phyloP scores from a whole-genome alignment of 148 eudicot genomes.

The Linanthus parryae region DNA sequence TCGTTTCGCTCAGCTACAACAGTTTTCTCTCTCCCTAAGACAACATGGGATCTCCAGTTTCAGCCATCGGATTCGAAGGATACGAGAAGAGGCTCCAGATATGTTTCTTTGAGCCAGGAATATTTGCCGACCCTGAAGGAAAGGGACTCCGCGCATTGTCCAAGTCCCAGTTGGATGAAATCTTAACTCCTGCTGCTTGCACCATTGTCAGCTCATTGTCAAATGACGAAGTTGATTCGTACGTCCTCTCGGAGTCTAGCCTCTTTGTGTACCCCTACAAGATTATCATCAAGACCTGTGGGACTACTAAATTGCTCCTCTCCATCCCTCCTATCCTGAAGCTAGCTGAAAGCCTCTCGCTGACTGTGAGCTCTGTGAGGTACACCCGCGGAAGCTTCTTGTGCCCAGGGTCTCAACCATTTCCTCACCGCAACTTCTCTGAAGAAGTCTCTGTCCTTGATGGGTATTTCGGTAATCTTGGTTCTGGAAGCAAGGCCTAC shows the following conservation, averaged over 20 bases:
- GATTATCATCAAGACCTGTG: conserved; percentile 31
- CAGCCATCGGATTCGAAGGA: conserved; percentile 38
- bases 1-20: conserved; percentile 5
- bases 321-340: conserved; percentile 24
- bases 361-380: conserved; percentile 23
- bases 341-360: conserved; percentile 18
- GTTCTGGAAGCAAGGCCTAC: conserved; percentile 19
- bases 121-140: conserved; percentile 30
- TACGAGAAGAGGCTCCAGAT: conserved; percentile 36
- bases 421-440: conserved; percentile 26
- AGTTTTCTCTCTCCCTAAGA: conserved; percentile 14
- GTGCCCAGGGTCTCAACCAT: conserved; percentile 22
- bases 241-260: conserved; percentile 36
- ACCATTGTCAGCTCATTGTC: conserved; percentile 27
- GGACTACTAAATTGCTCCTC: conserved; percentile 29
- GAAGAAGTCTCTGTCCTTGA: conserved; percentile 29
- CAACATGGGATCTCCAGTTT: conserved; percentile 17
- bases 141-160: conserved; percentile 21
- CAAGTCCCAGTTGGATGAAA: conserved; percentile 24
- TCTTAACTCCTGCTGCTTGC: conserved; percentile 32
- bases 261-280: conserved; percentile 33
- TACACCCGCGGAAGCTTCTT: conserved; percentile 37
- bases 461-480: conserved; percentile 22
- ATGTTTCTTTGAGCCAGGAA: conserved; percentile 23
- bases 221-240: conserved; percentile 27